phyloP scores from a whole-genome alignment of 2,329 filamentous ascomycete genomes.

The Aspergillus nomiae region DNA sequence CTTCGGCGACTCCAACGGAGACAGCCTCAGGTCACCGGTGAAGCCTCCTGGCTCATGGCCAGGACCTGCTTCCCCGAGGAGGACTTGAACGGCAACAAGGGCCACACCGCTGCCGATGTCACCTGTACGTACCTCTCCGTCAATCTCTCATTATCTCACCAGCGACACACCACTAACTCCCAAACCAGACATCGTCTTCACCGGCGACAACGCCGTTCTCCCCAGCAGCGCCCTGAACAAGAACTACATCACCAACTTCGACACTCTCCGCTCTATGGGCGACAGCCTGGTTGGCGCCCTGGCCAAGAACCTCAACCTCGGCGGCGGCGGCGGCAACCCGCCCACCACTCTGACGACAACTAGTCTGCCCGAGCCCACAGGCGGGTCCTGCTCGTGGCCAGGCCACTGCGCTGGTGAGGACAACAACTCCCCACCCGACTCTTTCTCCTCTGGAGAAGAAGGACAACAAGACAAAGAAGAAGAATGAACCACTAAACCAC shows the following conservation, averaged over 20 bases:
- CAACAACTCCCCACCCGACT: neutral
- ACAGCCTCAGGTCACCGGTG: conserved; percentile 32
- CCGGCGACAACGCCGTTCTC: conserved; percentile 28
- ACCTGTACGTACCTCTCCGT: conserved; percentile 25
- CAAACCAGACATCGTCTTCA: conserved; percentile 32
- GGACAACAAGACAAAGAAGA: neutral
- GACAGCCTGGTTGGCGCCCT: conserved; percentile 28
- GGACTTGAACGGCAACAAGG: conserved; percentile 27
- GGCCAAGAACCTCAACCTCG: conserved; percentile 22
- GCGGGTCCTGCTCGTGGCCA: conserved; percentile 19
- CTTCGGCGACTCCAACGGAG: conserved; percentile 33
- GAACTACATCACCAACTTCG: conserved; percentile 32
- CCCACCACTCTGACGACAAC: conserved; percentile 1
- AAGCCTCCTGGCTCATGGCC: conserved; percentile 38
- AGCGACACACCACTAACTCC: neutral
- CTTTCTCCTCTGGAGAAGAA: neutral
- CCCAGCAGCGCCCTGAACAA: conserved; percentile 26
- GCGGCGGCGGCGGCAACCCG: neutral
- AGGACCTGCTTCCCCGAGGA: conserved; percentile 35
- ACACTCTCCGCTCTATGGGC: conserved; percentile 30
- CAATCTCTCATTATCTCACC: neutral
- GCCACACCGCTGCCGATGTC: conserved; percentile 30
- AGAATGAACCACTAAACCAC: neutral
- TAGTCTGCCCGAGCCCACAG: conserved; percentile 4
- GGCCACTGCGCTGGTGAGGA: conserved; percentile 25